Conservation (phyloP, 495 filamentous ascomycete genomes). For the Neurospora cerealis region DNA sequence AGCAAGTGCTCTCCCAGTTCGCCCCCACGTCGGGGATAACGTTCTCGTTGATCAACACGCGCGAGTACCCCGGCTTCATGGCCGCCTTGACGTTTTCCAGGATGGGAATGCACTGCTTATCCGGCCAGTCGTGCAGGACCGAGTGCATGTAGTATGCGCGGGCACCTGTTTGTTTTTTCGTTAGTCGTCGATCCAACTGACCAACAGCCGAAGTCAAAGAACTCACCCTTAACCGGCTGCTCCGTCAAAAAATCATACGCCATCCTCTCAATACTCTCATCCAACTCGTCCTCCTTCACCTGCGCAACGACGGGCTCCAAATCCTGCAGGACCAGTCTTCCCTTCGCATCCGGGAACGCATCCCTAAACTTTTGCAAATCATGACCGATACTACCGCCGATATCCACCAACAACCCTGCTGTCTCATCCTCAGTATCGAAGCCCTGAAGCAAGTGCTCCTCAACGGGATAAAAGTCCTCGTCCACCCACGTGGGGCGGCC, state of each 20-base stretch:
- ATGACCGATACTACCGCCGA: constrained; percentile 37
- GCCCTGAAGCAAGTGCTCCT: constrained; percentile 22
- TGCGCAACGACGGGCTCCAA: constrained; percentile 28
- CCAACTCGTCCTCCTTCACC: constrained; percentile 7
- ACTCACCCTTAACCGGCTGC: constrained; percentile 34
- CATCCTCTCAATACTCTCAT: constrained; percentile 11
- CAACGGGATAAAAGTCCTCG: constrained; percentile 32
- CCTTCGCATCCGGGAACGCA: constrained; percentile 18
- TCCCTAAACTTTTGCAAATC: constrained; percentile 28
- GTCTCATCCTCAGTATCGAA: constrained; percentile 13
- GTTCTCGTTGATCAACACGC: constrained; percentile 44
- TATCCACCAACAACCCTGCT: constrained; percentile 34
- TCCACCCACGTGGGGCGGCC: constrained; percentile 41
- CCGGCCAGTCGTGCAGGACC: constrained; percentile 41
- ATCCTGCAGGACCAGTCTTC: constrained; percentile 37
- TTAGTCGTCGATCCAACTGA: no score
- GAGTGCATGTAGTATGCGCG: constrained; percentile 34
- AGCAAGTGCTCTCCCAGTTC: constrained; percentile 31
- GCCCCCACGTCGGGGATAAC: constrained; percentile 36
- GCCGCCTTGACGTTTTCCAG: constrained; percentile 27
- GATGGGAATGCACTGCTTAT: constrained; percentile 30
- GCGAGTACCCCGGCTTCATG: constrained; percentile 38
- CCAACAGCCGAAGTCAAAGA: no score
- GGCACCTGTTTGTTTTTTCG: no score
- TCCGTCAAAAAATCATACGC: constrained; percentile 36